Evolutionary conservation across 2,329 filamentous ascomycete species (phyloP), one percentile per base, ranked within the genome.

Genomic region (Tolypocladium paradoxum): DNA sequence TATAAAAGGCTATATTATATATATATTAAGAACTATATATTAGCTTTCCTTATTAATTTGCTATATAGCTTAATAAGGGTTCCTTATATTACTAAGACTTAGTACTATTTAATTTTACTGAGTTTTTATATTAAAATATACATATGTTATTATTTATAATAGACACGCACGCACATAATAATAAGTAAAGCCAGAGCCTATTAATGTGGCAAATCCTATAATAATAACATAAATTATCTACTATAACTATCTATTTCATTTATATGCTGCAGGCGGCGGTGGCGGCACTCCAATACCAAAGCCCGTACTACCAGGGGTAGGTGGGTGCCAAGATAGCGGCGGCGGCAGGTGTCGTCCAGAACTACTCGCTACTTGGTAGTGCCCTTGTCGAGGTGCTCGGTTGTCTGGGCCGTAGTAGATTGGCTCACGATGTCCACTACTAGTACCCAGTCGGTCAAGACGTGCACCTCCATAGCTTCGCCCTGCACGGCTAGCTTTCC

Each of bases 401-500:
- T 59, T 54, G 45, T 57, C 56, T 27, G 62, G 57, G 11, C 67
- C 66, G 35, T 66, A 63, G 40, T 68, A 57, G 16, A 65, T 58
- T 34, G 61, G 60, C 27, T 63, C 59, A n/a, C 61, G 58, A 40
- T 59, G 57, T 27, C 59, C 56, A 33, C 45, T 56, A 18, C 50
- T 52, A 6, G 27, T 16, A 38, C 60, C 52, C 22, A 35, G 52
- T 33, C 62, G 57, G 6, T 65, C 65, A 16, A 63, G 53, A 4
- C 58, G 61, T 2, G 55, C 59, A 6, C 65, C 62, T 22, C 63
- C 61, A 48, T 65, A 57, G 35, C 61, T 61, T 48, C 66, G 61
- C 1, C 68, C 68, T 11, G 57, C 76, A 55, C 81, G 78, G 52
- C 79, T 74, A 35, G 85, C 75, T 65, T 86, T 84, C 51, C 79